Evolutionary conservation across 257 asterid species (phyloP), one percentile per base, ranked within the genome.

Genomic region (Linderniella brevidens): DNA sequence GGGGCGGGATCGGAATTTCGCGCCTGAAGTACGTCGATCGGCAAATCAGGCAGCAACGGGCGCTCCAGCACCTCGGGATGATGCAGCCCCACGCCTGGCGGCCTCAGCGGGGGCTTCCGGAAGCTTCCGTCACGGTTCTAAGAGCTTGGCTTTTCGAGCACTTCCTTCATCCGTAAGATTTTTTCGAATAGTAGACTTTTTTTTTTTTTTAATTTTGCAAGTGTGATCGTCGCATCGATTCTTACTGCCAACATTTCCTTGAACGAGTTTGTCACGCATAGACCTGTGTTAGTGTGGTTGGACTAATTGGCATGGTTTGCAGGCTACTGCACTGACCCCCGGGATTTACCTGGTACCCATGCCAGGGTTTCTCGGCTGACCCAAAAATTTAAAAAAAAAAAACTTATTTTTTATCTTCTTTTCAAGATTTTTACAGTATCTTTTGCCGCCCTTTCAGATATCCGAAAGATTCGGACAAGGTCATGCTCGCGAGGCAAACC

Each of bases 101-200:
- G 62, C 94, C 94, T 0, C 96, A 86, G 63, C 73, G 96, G 63
- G 96, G 94, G 8, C 75, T 82, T 4, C 97, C 94, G 0, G 93
- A 82, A 61, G 67, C 66, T 40, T 83, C 94, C 19, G 94, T 86
- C 57, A 68, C 93, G 0, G 58, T 86, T 41, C 53, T 86, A 41
- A 64, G 94, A 35, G 92, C 97, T 69, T 86, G 97, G 97, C 93
- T 86, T 48, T 86, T 86, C 36, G 94, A 86, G 64, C 97, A 86
- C 66, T 82, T 82, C 48, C 93, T 86, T 59, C 83, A 86, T 54
- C 97, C 97, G 93, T 86, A 59, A 61, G 76, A 58, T 1, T 8
- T 8, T 16, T 8, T 13, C 4, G 13, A 10, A 10, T 39, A 39
- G 9, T 9, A 11, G 9, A 2, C 32, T 25, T 25, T 25, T 25